phyloP scores from a whole-genome alignment of 257 asterid genomes.

The Solanum clarkiae region DNA sequence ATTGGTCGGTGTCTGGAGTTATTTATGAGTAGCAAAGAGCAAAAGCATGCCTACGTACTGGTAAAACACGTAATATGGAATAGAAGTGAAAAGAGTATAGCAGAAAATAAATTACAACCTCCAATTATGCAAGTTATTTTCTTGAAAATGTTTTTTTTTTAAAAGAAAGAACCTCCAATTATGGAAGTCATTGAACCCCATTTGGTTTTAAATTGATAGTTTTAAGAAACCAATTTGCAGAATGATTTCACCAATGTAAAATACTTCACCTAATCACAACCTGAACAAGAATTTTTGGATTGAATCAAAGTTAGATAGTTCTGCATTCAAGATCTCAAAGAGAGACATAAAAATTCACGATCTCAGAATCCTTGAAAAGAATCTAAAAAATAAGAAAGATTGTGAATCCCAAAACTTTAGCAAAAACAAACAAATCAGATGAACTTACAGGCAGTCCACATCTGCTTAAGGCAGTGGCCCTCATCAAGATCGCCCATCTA shows the following conservation, averaged over 20 bases:
- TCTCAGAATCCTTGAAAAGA: neutral
- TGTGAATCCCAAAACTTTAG: neutral
- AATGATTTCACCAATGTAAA: neutral
- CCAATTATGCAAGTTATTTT: neutral
- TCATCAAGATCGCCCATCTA: constrained; percentile 61
- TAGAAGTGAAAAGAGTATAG: neutral
- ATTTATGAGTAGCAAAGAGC: neutral
- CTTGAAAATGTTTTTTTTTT: neutral
- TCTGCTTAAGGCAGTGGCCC: constrained; percentile 68
- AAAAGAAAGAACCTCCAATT: neutral
- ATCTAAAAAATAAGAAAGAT: neutral
- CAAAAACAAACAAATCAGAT: neutral
- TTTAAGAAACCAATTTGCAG: neutral
- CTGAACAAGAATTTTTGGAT: neutral
- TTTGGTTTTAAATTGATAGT: neutral
- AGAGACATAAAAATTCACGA: neutral
- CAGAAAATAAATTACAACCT: neutral
- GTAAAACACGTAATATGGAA: neutral
- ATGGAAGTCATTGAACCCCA: neutral
- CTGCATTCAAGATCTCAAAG: neutral
- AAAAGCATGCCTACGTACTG: neutral
- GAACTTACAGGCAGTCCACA: constrained; percentile 88
- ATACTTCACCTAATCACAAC: neutral
- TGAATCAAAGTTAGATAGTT: neutral
- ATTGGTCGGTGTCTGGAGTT: neutral